Base-by-base conservation (phyloP, 805 yeast genomes). In the Brettanomyces nanus region DNA sequence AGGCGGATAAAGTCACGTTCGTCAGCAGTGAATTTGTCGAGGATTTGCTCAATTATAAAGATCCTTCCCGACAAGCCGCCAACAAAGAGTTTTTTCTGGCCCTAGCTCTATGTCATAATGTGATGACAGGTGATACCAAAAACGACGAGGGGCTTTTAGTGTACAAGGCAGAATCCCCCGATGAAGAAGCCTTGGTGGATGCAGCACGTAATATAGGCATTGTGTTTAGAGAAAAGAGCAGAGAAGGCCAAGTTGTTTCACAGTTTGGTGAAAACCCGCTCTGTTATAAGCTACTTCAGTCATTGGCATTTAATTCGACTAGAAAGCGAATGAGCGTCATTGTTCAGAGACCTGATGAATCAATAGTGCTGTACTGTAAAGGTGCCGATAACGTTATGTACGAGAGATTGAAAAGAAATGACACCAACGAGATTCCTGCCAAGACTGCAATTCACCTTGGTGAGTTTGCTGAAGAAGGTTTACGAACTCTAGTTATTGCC, bases 151-250 rank as follows among this genome's bases (percentile, higher is more conserved):
- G 69, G 15, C 52, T 58, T 25, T 54, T 76, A 30, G 66, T 67
- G 21, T 79, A 75, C 60, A 80, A 81, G 49, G 89, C 90, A 1
- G 89, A 83, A 52, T 80, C 87, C 6, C 94, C 94, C 0, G 94
- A 83, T 61, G 94, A 83, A 55, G 76, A 80, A 30, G 89, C 92
- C 1, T 65, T 83, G 38, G 90, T 84, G n/a, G 66, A 80, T 2
- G 79, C 73, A 33, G 90, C 90, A 1, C 64, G 84, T 36, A 90
- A 81, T 53, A 48, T 82, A 22, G 94, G 94, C 7, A 68, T 77
- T 46, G 77, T 73, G 0, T 73, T 80, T 52, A 58, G 68, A 18
- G 80, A 71, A 31, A 65, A 77, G 31, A 66, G 67, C 17, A 66
- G 81, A 52, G 66, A 66, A 28, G 63, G 69, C 3, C 61, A 77